Percentiles rank a stretch among this genome's conserved stretches.
These are phyloP conservation scores for Dactylella cylindrospora DNA, from an alignment of 2,329 filamentous ascomycete species.

Conservation along the genomic window DNA sequence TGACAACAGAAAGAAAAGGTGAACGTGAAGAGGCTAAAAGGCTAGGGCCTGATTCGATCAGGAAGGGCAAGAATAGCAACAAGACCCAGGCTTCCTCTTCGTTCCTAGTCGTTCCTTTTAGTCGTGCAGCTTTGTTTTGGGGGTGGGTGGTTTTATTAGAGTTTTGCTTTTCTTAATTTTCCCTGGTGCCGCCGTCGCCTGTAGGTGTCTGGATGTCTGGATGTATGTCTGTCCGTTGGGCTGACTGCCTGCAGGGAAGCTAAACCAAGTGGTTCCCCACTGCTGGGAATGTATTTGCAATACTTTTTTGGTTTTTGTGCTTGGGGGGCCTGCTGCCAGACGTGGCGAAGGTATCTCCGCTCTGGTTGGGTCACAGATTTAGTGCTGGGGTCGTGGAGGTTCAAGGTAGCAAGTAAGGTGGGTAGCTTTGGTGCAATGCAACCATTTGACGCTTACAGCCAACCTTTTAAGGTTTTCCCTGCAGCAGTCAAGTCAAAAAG, in stretches of 20 bases:
- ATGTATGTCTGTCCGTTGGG: too few species aligned
- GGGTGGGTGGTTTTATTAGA: too few species aligned
- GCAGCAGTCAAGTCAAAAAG: conserved; percentile 10
- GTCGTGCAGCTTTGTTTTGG: conserved; percentile 25
- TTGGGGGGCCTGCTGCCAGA: too few species aligned
- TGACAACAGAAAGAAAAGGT: conserved; percentile 24
- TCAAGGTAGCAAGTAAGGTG: too few species aligned
- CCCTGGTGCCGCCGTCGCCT: too few species aligned
- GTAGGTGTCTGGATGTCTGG: too few species aligned
- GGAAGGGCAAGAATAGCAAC: conserved; percentile 36
- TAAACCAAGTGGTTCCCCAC: conserved; percentile 10
- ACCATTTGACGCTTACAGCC: conserved; percentile 14
- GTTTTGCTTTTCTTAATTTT: conserved; percentile 22
- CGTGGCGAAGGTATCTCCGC: conserved; percentile 28
- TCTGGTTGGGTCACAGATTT: conserved; percentile 24
- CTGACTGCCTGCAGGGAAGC: conserved; percentile 37
- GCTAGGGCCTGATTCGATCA: conserved; percentile 18
- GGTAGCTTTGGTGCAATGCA: conserved; percentile 13
- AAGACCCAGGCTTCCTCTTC: conserved; percentile 35
- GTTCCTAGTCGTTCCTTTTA: conserved; percentile 25
- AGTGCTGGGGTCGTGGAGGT: conserved; percentile 15
- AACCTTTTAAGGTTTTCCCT: conserved; percentile 33
- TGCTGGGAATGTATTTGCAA: conserved; percentile 12
- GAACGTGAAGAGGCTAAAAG: conserved; percentile 14
- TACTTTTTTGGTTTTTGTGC: too few species aligned